Conservation (phyloP, 345 rosid species). For the Populus pruinosa region DNA sequence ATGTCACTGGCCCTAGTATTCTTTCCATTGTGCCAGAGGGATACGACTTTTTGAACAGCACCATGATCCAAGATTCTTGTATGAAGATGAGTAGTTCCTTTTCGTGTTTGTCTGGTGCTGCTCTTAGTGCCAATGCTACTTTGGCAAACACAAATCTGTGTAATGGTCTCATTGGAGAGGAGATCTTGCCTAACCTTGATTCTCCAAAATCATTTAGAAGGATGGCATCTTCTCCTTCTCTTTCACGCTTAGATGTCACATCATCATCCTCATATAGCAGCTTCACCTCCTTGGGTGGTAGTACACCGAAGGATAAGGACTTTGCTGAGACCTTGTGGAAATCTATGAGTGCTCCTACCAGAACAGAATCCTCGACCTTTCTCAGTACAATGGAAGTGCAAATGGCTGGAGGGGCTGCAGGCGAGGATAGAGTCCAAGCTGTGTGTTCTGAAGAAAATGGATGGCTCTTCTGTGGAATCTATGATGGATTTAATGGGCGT, state of each 20-base stretch:
- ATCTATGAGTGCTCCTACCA: background rate
- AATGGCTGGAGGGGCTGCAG: constrained; percentile 9
- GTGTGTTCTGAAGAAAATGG: constrained; percentile 6
- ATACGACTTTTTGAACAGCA: background rate
- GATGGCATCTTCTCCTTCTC: background rate
- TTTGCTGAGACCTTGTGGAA: background rate
- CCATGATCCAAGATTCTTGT: background rate
- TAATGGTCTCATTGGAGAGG: constrained; percentile 5
- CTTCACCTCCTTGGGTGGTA: background rate
- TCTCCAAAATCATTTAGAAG: constrained; percentile 4
- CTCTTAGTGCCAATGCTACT: constrained; percentile 1
- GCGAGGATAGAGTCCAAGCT: constrained; percentile 7
- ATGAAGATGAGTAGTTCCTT: constrained; percentile 1
- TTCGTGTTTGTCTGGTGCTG: constrained; percentile 4
- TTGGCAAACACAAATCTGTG: constrained; percentile 3
- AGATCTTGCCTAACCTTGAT: constrained; percentile 3
- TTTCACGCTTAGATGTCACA: background rate
- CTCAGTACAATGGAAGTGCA: background rate
- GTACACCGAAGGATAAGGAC: background rate
- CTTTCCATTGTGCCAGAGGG: background rate
- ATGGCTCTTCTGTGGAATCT: constrained; percentile 1
- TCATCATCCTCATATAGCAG: constrained; percentile 4
- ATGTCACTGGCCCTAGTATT: background rate
- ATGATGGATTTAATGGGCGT: constrained; percentile 6
- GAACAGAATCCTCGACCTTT: constrained; percentile 1